Evolutionary conservation across 1,139 yeast genomes (phyloP).

Genomic region (Suhomyces bolitotheri): DNA sequence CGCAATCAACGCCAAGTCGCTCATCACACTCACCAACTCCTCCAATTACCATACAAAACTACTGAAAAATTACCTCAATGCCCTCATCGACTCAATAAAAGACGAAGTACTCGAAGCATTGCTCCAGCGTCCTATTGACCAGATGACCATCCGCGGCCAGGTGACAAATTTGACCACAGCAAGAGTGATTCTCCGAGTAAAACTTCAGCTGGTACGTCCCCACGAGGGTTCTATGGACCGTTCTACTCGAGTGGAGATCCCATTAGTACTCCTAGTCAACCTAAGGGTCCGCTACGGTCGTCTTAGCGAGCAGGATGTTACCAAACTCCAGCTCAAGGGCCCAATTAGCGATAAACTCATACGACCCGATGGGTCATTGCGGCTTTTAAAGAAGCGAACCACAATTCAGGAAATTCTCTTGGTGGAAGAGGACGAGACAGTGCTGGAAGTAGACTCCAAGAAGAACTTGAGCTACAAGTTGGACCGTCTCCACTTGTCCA

Average conservation of each 20-base stretch:
- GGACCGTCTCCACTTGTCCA: constrained; percentile 11
- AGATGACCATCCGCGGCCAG: constrained; percentile 7
- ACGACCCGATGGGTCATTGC: constrained; percentile 8
- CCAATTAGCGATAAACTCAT: constrained; percentile 7
- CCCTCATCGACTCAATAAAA: constrained; percentile 14
- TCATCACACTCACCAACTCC: constrained; percentile 18
- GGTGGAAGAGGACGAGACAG: constrained; percentile 11
- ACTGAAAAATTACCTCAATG: constrained; percentile 17
- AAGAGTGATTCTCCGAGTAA: constrained; percentile 4
- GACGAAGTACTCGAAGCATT: constrained; percentile 11
- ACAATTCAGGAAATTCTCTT: constrained; percentile 8
- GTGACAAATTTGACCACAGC: constrained; percentile 4
- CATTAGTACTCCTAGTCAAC: constrained; percentile 7
- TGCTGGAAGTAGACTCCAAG: constrained; percentile 11
- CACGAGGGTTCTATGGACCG: background rate
- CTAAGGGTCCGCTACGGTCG: constrained; percentile 4
- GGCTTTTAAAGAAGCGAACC: constrained; percentile 11
- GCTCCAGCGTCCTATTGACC: constrained; percentile 11
- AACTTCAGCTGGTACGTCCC: background rate
- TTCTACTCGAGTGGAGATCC: constrained; percentile 8
- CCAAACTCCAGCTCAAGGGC: constrained; percentile 6
- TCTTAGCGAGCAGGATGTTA: constrained; percentile 6
- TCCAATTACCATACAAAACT: constrained; percentile 18
- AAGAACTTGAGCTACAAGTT: constrained; percentile 13
- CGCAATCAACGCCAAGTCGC: constrained; percentile 19